Base-by-base conservation (phyloP, 768 basidiomycete species). In the Panaeolus papilionaceus region DNA sequence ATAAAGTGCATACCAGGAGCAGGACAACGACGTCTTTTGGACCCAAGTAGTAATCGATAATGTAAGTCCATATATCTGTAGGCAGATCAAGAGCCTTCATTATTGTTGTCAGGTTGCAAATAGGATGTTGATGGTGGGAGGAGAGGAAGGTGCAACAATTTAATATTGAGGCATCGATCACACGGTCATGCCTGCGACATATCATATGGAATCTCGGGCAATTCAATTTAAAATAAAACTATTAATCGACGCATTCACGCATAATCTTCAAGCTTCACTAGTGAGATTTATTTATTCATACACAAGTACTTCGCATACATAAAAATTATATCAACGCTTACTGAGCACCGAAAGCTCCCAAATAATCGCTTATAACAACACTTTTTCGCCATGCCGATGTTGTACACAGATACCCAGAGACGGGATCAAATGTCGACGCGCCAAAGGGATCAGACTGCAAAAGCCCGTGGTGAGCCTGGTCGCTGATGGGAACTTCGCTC, bases 21-120 rank as follows among this genome's bases (percentile, higher is more conserved):
- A 58, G 28, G 26, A 9, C 12, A 33, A 33, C 14, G 7, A 33
- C 33, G 28, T 58, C 54, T 7, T 37, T 28, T 58, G 54, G 28
- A 28, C 3, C 28, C 26, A 58, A 18, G 16, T 58, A 58, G 16
- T 9, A 14, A 12, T 37, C 26, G 3, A 58, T 11, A 37, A 58
- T 58, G 14, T 28, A 37, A 4, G 18, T 12, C 54, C 26, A 58
- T 58, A 58, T 58, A 10, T 58, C 54, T 16, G 54, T 33, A 33
- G 54, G 54, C 11, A 58, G 28, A 23, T 49, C 54, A 58, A 58
- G 54, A 18, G 14, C 54, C 6, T 33, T 28, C 54, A 58, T 58
- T 14, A 20, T 28, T 4, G 7, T 12, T 14, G 11, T 58, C 16
- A 6, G 33, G 12, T 14, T 6, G 20, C 9, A n/a, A 16, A 16